Evolutionary conservation across 129 eudicot species (phyloP), one percentile per base, ranked within the genome.

Genomic region (Scalesia atractyloides): DNA sequence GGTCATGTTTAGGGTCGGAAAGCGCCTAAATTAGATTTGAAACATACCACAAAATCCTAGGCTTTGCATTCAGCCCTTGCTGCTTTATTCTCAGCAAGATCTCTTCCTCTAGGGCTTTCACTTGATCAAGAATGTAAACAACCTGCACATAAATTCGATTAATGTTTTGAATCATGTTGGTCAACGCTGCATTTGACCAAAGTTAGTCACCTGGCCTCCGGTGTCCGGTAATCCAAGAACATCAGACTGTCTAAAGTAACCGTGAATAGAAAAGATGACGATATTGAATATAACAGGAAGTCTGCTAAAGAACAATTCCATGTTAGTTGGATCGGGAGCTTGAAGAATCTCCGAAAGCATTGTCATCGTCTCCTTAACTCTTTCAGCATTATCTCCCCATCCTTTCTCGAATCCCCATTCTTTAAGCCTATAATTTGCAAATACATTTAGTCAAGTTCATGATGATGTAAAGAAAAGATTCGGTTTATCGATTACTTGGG

Each of bases 341-440:
- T 91, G 92, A 59, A 91, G 89, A 61, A 88, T 79, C 72, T 92
- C 96, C 10, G 89, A 85, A 60, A 89, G 86, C 69, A 86, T 79
- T 73, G 76, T 79, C 94, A 92, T 92, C 52, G 93, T 86, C 47
- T 89, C 86, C 70, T 48, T 70, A n/a, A 87, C 94, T 83, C 85
- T 89, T 73, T 69, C 87, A 15, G 96, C 89, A 70, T 67, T 86
- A 48, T 85, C 82, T 33, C 97, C 97, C 96, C 96, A 92, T 44
- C 97, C 97, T 78, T 81, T 92, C 89, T 92, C 97, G 16, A 92
- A 89, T 1, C 97, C 97, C 94, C 89, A 85, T 30, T 92, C 89
- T 73, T 86, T 83, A 20, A 92, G 90, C 93, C 96, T 88, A 78
- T 43, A 64, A 51, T 33, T 48, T 18, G 5, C 8, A 18, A 7